These are phyloP conservation scores for Sphagnum tenellum DNA, from an alignment of 225 moss, liverwort and hornwort genomes.

Conservation along the genomic window DNA sequence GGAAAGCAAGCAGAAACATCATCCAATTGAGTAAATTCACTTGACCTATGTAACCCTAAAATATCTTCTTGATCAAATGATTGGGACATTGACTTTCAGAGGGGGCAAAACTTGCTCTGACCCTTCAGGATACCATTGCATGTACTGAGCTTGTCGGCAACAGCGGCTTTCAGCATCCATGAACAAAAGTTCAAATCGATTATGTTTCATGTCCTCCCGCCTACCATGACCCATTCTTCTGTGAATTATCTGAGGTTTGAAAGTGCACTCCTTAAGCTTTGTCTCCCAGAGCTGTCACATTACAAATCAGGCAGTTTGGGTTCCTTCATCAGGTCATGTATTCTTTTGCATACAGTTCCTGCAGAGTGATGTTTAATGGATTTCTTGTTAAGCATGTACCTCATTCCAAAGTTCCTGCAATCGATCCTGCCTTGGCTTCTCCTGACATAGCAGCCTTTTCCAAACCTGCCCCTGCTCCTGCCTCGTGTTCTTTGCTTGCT, in stretches of 20 bases:
- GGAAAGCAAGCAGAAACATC: too few relatives aligned
- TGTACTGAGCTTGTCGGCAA: conserved; percentile 63
- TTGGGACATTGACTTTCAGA: too few relatives aligned
- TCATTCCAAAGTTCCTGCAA: conserved; percentile 59
- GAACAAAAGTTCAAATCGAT: conserved; percentile 79
- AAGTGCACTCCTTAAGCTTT: conserved; percentile 84
- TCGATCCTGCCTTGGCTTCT: conserved; percentile 48
- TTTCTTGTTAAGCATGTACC: conserved; percentile 17
- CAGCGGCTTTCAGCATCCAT: conserved; percentile 74
- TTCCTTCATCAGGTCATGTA: not conserved
- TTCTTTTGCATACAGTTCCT: not conserved
- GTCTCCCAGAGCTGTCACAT: conserved; percentile 54
- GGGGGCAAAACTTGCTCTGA: conserved; percentile 15
- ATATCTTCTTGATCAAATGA: too few relatives aligned
- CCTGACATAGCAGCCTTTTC: conserved; percentile 45
- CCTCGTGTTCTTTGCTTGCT: conserved; percentile 58
- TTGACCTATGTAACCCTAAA: too few relatives aligned
- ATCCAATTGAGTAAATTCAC: too few relatives aligned
- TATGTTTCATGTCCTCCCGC: conserved; percentile 10
- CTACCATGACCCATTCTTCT: conserved; percentile 16
- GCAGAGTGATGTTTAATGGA: not conserved
- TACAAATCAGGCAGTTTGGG: not conserved
- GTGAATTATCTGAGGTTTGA: conserved; percentile 70
- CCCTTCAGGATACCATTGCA: conserved; percentile 80
- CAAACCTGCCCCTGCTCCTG: conserved; percentile 55